These are phyloP conservation scores for Penicillium fuscoglaucum DNA, from an alignment of 2,329 filamentous ascomycete species.

Conservation along the genomic window DNA sequence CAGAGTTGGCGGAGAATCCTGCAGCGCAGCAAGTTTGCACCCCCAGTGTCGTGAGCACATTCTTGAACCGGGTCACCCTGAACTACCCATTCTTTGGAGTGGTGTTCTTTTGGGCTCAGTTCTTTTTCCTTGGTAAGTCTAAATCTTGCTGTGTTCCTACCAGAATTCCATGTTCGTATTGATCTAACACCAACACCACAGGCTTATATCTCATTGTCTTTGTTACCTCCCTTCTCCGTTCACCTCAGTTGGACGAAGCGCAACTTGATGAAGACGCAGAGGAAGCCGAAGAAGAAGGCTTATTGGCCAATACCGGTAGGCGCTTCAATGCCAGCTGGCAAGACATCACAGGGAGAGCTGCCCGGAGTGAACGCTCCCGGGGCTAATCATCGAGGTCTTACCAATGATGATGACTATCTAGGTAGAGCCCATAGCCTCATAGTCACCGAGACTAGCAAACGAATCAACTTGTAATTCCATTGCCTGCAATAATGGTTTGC, in stretches of 20 bases:
- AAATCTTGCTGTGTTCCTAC: not conserved
- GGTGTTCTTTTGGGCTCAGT: conserved; percentile 95
- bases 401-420: not conserved
- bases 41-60: conserved; percentile 84
- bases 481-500: not conserved
- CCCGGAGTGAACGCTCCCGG: conserved; percentile 13
- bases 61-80: conserved; percentile 86
- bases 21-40: conserved; percentile 82
- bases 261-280: conserved; percentile 87
- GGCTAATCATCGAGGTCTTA: not conserved
- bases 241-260: conserved; percentile 72
- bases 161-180: not conserved
- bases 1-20: conserved; percentile 70
- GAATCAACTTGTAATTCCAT: not conserved
- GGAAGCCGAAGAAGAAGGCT: conserved; percentile 87
- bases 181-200: conserved; percentile 17
- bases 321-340: conserved; percentile 86
- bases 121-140: conserved; percentile 71
- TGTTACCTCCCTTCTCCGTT: conserved; percentile 73
- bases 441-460: not conserved
- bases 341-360: conserved; percentile 69
- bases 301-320: conserved; percentile 78
- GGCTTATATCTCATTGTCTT: conserved; percentile 79
- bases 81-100: conserved; percentile 95
- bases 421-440: not conserved